A percentile compares a stretch with the other conserved stretches of the same genome.
These are phyloP conservation scores for Mrakia gelida DNA, from an alignment of 768 basidiomycete genomes.

Conservation along the genomic window DNA sequence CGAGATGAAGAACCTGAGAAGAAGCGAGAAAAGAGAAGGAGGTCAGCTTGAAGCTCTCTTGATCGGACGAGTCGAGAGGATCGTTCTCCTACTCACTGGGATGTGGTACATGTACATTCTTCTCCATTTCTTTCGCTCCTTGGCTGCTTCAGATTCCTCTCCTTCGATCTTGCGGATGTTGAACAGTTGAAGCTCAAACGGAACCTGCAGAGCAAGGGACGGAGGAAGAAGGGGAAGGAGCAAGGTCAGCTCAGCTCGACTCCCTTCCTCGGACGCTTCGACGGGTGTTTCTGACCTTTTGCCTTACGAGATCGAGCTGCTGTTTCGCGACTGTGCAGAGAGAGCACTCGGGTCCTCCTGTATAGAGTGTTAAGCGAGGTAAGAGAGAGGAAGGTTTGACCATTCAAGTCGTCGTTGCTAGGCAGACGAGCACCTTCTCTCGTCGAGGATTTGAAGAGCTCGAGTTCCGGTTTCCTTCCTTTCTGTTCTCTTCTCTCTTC, in stretches of 20 bases:
- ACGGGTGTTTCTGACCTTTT: not conserved
- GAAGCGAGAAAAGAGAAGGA: not conserved
- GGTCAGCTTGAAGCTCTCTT: too few relatives aligned
- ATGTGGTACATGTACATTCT: constrained; percentile 17
- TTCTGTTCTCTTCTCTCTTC: not conserved
- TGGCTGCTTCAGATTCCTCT: not conserved
- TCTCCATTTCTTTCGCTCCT: constrained; percentile 21
- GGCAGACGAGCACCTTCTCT: too few relatives aligned
- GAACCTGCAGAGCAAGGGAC: not conserved
- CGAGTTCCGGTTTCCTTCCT: not conserved
- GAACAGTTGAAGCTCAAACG: constrained; percentile 13
- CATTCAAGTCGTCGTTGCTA: not conserved
- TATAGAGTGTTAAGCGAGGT: constrained; percentile 11
- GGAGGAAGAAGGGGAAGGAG: not conserved
- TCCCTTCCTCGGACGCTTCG: too few relatives aligned
- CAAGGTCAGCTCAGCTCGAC: not conserved
- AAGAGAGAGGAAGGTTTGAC: not conserved
- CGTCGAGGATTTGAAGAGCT: not conserved
- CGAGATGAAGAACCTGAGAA: not conserved
- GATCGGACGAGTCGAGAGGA: not conserved
- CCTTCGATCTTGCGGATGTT: constrained; percentile 15
- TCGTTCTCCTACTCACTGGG: not conserved
- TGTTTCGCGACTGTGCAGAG: constrained; percentile 22
- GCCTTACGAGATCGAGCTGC: not conserved
- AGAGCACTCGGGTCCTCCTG: constrained; percentile 23